Evolutionary conservation across 2,329 filamentous ascomycete species (phyloP).

Genomic region (Harringtonia lauricola): DNA sequence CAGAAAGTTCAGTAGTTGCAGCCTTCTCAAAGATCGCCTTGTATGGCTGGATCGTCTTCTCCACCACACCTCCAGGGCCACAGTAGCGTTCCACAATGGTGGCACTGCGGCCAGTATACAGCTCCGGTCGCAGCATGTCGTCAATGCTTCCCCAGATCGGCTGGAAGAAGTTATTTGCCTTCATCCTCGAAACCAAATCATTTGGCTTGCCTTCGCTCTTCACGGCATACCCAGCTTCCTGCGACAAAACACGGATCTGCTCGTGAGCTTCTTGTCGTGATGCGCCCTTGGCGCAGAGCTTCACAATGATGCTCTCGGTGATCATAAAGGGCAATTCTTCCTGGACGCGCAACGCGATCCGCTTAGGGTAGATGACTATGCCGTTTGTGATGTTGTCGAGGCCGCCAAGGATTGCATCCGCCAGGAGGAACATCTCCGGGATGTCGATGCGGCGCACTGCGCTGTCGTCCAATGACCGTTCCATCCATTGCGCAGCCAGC

Average conservation of each 20-base stretch:
- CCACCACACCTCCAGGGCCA: background rate
- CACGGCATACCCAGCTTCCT: constrained; percentile 54
- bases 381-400: constrained; percentile 58
- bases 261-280: constrained; percentile 78
- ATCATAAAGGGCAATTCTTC: constrained; percentile 64
- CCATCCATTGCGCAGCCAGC: constrained; percentile 61
- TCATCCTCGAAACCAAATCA: constrained; percentile 70
- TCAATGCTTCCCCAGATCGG: constrained; percentile 50
- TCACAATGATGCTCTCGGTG: constrained; percentile 75
- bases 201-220: constrained; percentile 51
- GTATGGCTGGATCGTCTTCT: background rate
- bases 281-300: constrained; percentile 56
- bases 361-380: constrained; percentile 63
- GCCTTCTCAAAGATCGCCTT: constrained; percentile 1
- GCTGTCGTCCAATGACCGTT: constrained; percentile 66
- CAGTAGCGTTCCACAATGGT: constrained; percentile 29
- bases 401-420: constrained; percentile 49
- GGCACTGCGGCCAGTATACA: constrained; percentile 27
- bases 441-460: constrained; percentile 57
- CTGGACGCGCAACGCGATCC: constrained; percentile 55
- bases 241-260: constrained; percentile 69
- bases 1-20: background rate
- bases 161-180: constrained; percentile 60
- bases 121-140: constrained; percentile 8
- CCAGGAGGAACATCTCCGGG: constrained; percentile 54